These are phyloP conservation scores for Sarocladium oryzae DNA, from an alignment of 2,329 filamentous ascomycete species.

Conservation along the genomic window DNA sequence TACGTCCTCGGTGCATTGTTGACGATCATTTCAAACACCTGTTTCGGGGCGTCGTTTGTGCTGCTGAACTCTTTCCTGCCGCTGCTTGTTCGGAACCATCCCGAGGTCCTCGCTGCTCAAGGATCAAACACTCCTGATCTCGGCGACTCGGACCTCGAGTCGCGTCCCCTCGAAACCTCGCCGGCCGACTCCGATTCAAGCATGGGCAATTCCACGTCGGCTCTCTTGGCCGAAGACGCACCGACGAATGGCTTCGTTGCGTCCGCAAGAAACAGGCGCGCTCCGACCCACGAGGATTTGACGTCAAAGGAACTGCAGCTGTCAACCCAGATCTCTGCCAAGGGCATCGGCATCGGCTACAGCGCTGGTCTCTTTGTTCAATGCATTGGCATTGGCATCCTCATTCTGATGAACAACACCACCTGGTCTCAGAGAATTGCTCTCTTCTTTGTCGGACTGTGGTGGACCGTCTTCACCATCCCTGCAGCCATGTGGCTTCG, in stretches of 20 bases:
- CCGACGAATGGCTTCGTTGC: constrained; percentile 6
- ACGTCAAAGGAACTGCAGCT: constrained; percentile 66
- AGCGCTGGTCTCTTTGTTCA: constrained; percentile 80
- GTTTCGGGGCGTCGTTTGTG: constrained; percentile 92
- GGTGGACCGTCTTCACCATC: constrained; percentile 91
- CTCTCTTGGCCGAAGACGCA: constrained; percentile 34
- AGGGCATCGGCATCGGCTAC: constrained; percentile 92
- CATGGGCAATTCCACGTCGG: constrained; percentile 37
- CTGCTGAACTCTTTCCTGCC: constrained; percentile 93
- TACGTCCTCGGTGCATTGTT: constrained; percentile 79
- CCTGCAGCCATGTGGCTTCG: constrained; percentile 84
- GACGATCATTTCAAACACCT: constrained; percentile 86
- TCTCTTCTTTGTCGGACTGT: constrained; percentile 77
- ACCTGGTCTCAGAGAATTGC: constrained; percentile 83
- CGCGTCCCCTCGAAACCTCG: constrained; percentile 28
- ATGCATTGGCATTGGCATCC: constrained; percentile 59
- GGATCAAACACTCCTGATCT: constrained; percentile 23
- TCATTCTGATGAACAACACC: constrained; percentile 70
- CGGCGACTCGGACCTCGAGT: constrained; percentile 25
- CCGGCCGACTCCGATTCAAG: constrained; percentile 8
- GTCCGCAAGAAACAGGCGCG: constrained; percentile 19
- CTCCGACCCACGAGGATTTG: constrained; percentile 39
- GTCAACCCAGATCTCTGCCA: constrained; percentile 85
- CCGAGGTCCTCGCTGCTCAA: constrained; percentile 34
- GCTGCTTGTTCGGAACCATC: constrained; percentile 81